phyloP scores from a whole-genome alignment of 139 green algal species.

The Chlamydomonas sp. region DNA sequence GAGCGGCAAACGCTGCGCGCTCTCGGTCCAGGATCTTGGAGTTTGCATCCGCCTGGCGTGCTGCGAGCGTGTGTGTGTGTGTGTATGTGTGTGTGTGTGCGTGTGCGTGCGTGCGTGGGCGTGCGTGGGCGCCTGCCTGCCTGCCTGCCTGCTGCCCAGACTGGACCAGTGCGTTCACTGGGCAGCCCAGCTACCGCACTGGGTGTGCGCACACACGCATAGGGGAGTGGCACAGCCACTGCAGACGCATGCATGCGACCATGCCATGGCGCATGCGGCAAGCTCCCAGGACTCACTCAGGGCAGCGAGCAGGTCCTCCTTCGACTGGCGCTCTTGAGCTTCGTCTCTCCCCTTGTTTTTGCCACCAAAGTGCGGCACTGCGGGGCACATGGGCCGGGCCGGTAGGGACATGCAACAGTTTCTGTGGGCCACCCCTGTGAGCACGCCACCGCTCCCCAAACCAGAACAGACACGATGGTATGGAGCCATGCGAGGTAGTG shows the following conservation, averaged over 20 bases:
- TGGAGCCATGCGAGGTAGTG: no score
- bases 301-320: constrained; percentile 17
- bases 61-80: constrained; percentile 6
- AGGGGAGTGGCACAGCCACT: no score
- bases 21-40: constrained; percentile 34
- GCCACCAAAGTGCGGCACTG: no score
- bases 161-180: no score
- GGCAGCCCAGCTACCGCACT: no score
- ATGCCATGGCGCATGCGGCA: background rate
- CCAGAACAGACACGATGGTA: no score
- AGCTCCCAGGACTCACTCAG: constrained; percentile 3
- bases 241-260: background rate
- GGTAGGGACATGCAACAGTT: no score
- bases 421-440: no score
- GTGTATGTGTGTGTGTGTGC: constrained; percentile 2
- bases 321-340: background rate
- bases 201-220: no score
- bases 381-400: no score
- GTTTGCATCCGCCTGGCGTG: constrained; percentile 33
- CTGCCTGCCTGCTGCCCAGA: background rate
- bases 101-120: no score
- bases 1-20: constrained; percentile 12
- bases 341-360: background rate
- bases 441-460: no score
- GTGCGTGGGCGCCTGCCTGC: background rate